Evolutionary conservation across 2,329 filamentous ascomycete genomes (phyloP).

Genomic region (Colletotrichum scovillei): DNA sequence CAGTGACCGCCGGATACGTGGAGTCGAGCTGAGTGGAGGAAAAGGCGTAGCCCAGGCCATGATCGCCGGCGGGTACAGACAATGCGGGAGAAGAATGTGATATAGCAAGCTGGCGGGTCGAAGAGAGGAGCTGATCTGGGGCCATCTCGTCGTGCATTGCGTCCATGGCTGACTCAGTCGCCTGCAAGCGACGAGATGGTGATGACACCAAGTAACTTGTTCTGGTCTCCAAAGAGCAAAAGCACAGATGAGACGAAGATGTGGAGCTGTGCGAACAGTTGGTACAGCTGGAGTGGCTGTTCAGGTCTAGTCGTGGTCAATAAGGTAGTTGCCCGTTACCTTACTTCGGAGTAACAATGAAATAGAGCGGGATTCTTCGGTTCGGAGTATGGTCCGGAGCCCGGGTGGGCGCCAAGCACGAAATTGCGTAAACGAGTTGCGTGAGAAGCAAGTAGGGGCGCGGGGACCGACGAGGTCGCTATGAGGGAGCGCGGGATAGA

Average conservation of each 20-base stretch:
- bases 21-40: slow-evolving; percentile 38
- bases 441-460: not conserved
- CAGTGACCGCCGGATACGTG: slow-evolving; percentile 37
- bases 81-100: slow-evolving; percentile 1
- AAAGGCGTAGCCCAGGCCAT: slow-evolving; percentile 33
- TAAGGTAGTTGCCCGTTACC: not conserved
- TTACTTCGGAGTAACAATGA: not conserved
- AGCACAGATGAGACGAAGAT: not conserved
- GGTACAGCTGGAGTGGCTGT: not conserved
- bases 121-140: slow-evolving; percentile 46
- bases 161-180: slow-evolving; percentile 29
- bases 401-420: not conserved
- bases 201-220: not conserved
- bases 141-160: slow-evolving; percentile 38
- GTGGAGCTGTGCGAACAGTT: not conserved
- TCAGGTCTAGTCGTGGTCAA: not conserved
- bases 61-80: slow-evolving; percentile 10
- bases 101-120: slow-evolving; percentile 47
- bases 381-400: not conserved
- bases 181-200: slow-evolving; percentile 26
- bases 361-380: not conserved
- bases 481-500: not conserved
- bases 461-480: not conserved
- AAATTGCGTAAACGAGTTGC: not conserved
- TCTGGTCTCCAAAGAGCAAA: not conserved